Evolutionary conservation across 2,329 filamentous ascomycete genomes (phyloP), one percentile per base, ranked within the genome.

Genomic region (Cytospora mali): DNA sequence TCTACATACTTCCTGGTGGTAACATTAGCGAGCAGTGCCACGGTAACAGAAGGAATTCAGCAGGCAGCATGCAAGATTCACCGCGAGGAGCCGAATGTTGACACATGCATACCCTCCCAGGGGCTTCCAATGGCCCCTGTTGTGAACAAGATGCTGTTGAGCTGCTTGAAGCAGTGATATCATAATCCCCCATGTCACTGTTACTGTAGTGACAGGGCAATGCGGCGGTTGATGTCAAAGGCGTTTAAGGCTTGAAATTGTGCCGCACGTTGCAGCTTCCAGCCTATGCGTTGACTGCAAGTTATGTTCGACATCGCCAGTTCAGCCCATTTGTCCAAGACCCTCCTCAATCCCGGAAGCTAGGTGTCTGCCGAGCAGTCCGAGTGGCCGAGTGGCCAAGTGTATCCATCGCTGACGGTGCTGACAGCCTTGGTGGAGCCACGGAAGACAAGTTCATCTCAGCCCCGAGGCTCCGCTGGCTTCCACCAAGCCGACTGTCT

Each of bases 31-130:
- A 59, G 57, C 58, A 46, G 29, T 52, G 48, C 33, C 35, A 50
- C 58, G 58, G 58, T 51, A 60, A 35, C 27, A 54, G 58, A 42
- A 54, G 57, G 50, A 54, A 48, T 60, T 21, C 33, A 60, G 50
- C 58, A 33, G 35, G 13, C 50, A 48, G 39, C 35, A 60, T 60
- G 58, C 50, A 52, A 60, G 58, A 54, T 54, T 48, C 46, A 48
- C 48, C 49, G 50, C 53, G 58, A 52, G 50, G 27, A 60, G 39
- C 39, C 39, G 35, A 48, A 35, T 54, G 39, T n/a, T n/a, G n/a
- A n/a, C n/a, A n/a, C 39, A 46, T 18, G n/a, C n/a, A 21, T 6
- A 46, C 39, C 7, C 7, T 4, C 16, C 21, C 39, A 21, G 21
- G 39, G n/a, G 6, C 35, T 4, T 21, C 21, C 39, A 21, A 46